Percentiles rank a stretch among this genome's conserved stretches.
These are phyloP conservation scores for Nicotiana benthamiana DNA, from an alignment of 257 asterid species.

Conservation along the genomic window DNA sequence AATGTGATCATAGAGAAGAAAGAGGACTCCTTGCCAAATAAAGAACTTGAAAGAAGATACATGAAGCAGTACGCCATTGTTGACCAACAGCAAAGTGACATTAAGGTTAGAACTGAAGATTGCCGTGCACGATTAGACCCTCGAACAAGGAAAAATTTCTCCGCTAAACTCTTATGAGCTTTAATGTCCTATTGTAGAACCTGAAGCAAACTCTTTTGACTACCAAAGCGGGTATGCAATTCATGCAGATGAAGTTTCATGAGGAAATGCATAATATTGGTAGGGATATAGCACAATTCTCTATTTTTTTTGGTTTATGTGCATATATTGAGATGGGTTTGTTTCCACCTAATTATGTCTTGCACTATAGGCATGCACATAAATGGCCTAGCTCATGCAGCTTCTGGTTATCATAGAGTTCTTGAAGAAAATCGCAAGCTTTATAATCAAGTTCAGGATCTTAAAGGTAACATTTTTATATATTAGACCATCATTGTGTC, in stretches of 20 bases:
- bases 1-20: slow-evolving; percentile 18
- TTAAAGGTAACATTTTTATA: slow-evolving; percentile 50
- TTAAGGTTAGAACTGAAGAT: slow-evolving; percentile 42
- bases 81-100: slow-evolving; percentile 62
- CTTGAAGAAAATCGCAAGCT: slow-evolving; percentile 94
- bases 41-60: slow-evolving; percentile 37
- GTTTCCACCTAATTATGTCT: slow-evolving; percentile 5
- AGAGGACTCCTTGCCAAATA: slow-evolving; percentile 33
- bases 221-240: slow-evolving; percentile 84
- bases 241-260: slow-evolving; percentile 82
- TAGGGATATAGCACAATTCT: slow-evolving; percentile 16
- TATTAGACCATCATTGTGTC: background rate
- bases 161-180: background rate
- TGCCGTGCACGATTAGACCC: background rate
- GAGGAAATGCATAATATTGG: slow-evolving; percentile 82
- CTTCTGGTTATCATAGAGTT: slow-evolving; percentile 92
- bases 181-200: slow-evolving; percentile 30
- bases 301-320: background rate
- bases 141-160: background rate
- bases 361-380: slow-evolving; percentile 53
- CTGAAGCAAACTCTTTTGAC: slow-evolving; percentile 70
- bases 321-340: background rate
- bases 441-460: slow-evolving; percentile 98
- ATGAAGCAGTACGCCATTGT: slow-evolving; percentile 52
- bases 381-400: slow-evolving; percentile 89